Conservation (phyloP, 768 basidiomycete species). For the Cubamyces sp. region DNA sequence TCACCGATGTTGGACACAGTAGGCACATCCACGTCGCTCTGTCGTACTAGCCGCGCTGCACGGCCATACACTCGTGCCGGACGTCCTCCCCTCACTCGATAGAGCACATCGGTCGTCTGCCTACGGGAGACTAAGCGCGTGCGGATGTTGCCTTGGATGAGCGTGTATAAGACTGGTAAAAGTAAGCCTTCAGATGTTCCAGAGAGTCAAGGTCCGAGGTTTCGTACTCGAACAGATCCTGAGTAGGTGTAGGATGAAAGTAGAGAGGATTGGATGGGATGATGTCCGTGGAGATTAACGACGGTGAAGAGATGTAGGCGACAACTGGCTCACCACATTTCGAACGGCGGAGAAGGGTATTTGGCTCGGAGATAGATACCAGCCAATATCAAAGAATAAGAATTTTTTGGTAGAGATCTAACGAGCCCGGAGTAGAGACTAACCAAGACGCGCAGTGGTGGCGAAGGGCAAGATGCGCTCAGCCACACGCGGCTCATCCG, state of each 20-base stretch:
- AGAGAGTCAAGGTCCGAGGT: constrained; percentile 25
- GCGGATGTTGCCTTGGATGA: not conserved
- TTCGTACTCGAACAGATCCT: constrained; percentile 25
- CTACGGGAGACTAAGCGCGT: no score
- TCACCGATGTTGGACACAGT: constrained; percentile 61
- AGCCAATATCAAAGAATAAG: not conserved
- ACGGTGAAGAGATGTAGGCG: not conserved
- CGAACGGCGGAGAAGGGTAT: constrained; percentile 12
- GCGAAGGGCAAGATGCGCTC: not conserved
- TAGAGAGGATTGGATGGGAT: constrained; percentile 24
- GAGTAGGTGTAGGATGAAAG: constrained; percentile 22
- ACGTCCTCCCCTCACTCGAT: no score
- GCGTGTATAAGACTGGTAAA: constrained; percentile 21
- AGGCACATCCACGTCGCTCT: no score
- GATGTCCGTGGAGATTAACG: constrained; percentile 14
- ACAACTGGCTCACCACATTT: constrained; percentile 12
- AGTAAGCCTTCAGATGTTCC: constrained; percentile 22
- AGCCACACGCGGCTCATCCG: not conserved
- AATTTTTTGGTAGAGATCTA: no score
- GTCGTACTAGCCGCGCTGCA: not conserved
- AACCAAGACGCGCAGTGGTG: no score
- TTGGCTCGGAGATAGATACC: not conserved
- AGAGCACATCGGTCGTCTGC: no score
- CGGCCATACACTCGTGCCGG: constrained; percentile 11
- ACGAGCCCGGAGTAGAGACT: not conserved